Percentiles rank a stretch among this genome's conserved stretches.
These are phyloP conservation scores for Paxillus ammoniavirescens DNA, from an alignment of 768 basidiomycete species.

Conservation along the genomic window DNA sequence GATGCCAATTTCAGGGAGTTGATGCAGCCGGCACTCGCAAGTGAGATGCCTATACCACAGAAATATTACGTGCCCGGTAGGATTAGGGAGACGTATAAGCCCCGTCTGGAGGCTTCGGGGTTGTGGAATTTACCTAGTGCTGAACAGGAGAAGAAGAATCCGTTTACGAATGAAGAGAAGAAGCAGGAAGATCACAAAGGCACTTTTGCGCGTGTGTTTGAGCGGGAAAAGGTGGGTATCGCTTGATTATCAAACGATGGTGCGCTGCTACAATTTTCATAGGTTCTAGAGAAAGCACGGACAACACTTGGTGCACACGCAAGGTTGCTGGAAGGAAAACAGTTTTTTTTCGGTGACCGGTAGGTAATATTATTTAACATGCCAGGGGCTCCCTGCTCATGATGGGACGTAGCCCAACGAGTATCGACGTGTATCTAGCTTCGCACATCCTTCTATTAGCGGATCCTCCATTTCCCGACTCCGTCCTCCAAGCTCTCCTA, in stretches of 20 bases:
- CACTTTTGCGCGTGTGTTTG: conserved; percentile 54
- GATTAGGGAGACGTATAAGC: conserved; percentile 53
- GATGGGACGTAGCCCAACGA: conserved; percentile 46
- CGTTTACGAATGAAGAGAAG: conserved; percentile 34
- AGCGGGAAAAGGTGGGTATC: conserved; percentile 52
- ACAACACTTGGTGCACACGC: conserved; percentile 56
- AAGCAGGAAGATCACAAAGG: conserved; percentile 35
- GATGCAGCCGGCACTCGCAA: conserved; percentile 53
- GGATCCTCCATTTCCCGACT: conserved; percentile 60
- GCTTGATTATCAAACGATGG: neutral
- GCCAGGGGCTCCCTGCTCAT: neutral
- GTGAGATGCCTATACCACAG: conserved; percentile 63
- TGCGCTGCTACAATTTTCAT: conserved; percentile 4
- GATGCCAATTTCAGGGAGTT: conserved; percentile 60
- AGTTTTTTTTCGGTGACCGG: conserved; percentile 53
- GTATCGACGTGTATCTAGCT: conserved; percentile 64
- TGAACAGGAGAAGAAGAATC: conserved; percentile 38
- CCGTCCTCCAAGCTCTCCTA: conserved; percentile 54
- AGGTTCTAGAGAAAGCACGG: conserved; percentile 63
- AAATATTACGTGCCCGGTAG: conserved; percentile 71
- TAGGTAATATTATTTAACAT: conserved; percentile 22
- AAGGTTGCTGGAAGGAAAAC: conserved; percentile 48
- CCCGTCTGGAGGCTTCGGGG: conserved; percentile 60
- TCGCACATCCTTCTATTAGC: conserved; percentile 64
- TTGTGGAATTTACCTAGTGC: conserved; percentile 52